phyloP scores from a whole-genome alignment of 192 early-diverging fungal species.

The Coemansia sp. region DNA sequence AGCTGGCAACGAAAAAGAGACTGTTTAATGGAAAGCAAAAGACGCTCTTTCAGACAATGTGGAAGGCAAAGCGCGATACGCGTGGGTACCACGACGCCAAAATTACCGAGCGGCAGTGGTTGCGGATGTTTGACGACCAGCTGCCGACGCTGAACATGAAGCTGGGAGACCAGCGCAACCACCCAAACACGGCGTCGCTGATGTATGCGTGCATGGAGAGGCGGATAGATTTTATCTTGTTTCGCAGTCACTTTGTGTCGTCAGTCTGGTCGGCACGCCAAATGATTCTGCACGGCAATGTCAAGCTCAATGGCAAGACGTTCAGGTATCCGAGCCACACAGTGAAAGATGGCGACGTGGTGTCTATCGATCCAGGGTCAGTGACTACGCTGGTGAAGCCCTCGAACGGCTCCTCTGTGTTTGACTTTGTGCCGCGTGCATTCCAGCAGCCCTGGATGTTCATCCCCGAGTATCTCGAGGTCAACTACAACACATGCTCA shows the following conservation, averaged over 20 bases:
- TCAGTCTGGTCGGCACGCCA: conserved; percentile 84
- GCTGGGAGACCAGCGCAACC: conserved; percentile 32
- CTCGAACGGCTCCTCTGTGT: conserved; percentile 51
- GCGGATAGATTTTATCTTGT: conserved; percentile 90
- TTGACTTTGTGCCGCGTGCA: conserved; percentile 64
- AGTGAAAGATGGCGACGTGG: conserved; percentile 83
- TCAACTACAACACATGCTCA: conserved; percentile 93
- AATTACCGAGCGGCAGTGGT: conserved; percentile 84
- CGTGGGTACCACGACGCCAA: conserved; percentile 92
- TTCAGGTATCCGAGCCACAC: conserved; percentile 73
- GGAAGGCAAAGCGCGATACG: conserved; percentile 89
- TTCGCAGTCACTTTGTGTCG: conserved; percentile 86
- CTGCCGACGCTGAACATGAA: conserved; percentile 68
- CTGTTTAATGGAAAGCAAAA: conserved; percentile 53
- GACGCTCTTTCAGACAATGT: conserved; percentile 91
- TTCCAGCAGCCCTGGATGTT: conserved; percentile 95
- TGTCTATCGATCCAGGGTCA: conserved; percentile 75
- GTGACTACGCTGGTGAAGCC: conserved; percentile 64
- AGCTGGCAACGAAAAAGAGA: conserved; percentile 60
- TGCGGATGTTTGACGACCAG: conserved; percentile 67
- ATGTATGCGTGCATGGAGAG: conserved; percentile 89
- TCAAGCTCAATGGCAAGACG: conserved; percentile 87
- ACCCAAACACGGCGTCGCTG: conserved; percentile 72
- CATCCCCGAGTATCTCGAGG: conserved; percentile 95
- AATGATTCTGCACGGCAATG: conserved; percentile 81